Conservation (phyloP, 2,329 filamentous ascomycete genomes). For the Parascedosporium putredinis region DNA sequence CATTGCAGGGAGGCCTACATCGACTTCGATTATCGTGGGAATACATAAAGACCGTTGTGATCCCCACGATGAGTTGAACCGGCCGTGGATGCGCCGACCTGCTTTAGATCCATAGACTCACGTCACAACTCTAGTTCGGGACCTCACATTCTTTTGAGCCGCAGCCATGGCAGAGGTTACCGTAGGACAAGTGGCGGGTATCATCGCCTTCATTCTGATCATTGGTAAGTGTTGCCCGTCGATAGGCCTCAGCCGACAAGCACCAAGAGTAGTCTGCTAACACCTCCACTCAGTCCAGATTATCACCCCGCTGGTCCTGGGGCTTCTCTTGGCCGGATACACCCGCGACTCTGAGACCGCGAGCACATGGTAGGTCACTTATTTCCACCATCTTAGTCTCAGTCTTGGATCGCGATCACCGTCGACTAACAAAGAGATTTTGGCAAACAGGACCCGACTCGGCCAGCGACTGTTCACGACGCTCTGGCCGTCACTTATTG, state of each 20-base stretch:
- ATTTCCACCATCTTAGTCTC: too few relatives aligned
- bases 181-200: slow-evolving; percentile 16
- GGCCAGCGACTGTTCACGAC: slow-evolving; percentile 24
- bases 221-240: slow-evolving; percentile 14
- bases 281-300: slow-evolving; percentile 22
- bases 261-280: background rate
- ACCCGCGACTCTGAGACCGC: slow-evolving; percentile 25
- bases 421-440: background rate
- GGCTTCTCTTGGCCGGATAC: slow-evolving; percentile 24
- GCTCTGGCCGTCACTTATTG: slow-evolving; percentile 30
- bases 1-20: too few relatives aligned
- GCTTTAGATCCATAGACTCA: too few relatives aligned
- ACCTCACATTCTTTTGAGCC: background rate
- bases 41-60: too few relatives aligned
- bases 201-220: slow-evolving; percentile 16
- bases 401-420: background rate
- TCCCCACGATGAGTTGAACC: too few relatives aligned
- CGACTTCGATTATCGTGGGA: too few relatives aligned
- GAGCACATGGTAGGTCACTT: slow-evolving; percentile 25
- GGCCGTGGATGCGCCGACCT: too few relatives aligned
- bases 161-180: slow-evolving; percentile 14
- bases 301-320: slow-evolving; percentile 23
- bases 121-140: too few relatives aligned
- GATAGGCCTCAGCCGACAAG: too few relatives aligned
- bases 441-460: slow-evolving; percentile 13